Percentiles rank a stretch among this genome's conserved stretches.
Conservation (phyloP, 768 basidiomycete species). For the Artomyces pyxidatus region DNA sequence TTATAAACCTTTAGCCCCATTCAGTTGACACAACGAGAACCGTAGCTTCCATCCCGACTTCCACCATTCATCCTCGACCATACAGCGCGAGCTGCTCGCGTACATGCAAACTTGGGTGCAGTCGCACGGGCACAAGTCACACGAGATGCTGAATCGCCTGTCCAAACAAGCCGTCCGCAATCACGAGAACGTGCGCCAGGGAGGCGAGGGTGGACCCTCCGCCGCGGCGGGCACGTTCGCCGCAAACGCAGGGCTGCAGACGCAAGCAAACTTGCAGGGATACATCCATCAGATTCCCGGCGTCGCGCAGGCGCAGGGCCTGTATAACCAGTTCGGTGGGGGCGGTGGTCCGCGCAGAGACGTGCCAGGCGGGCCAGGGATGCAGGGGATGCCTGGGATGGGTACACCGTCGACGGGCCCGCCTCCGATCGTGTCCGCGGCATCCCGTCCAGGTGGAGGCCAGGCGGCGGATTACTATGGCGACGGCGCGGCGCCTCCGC, state of each 20-base stretch:
- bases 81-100: constrained; percentile 73
- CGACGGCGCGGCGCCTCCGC: not conserved
- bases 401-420: not conserved
- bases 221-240: constrained; percentile 42
- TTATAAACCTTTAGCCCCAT: not conserved
- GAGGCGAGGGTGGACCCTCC: constrained; percentile 42
- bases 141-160: constrained; percentile 47
- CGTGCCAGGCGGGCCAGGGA: not conserved
- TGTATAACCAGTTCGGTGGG: constrained; percentile 25
- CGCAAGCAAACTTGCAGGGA: constrained; percentile 40
- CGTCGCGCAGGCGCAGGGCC: constrained; percentile 33
- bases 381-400: not conserved
- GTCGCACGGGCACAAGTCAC: constrained; percentile 38
- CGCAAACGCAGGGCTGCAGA: constrained; percentile 36
- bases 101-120: constrained; percentile 57
- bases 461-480: constrained; percentile 2
- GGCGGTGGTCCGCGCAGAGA: constrained; percentile 13
- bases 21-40: not conserved
- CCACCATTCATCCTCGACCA: constrained; percentile 49
- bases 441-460: not conserved
- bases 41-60: constrained; percentile 80
- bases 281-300: constrained; percentile 41
- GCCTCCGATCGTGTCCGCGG: not conserved
- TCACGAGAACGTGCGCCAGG: constrained; percentile 60
- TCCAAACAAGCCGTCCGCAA: constrained; percentile 59